A percentile compares a stretch with the other conserved stretches of the same genome.
Conservation (phyloP, 148 eudicot genomes). For the Tetragonia tetragonoides region DNA sequence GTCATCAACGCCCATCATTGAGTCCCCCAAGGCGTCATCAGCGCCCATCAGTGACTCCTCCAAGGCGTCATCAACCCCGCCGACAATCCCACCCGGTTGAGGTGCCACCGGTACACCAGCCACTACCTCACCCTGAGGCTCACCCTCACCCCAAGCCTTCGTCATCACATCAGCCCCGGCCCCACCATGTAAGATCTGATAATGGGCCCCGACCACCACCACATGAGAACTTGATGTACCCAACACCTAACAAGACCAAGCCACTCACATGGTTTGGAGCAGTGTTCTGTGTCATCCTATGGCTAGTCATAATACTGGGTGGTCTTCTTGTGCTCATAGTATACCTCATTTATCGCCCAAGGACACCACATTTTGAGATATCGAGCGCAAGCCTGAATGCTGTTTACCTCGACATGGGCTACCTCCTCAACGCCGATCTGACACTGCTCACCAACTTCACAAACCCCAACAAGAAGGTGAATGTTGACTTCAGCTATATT, state of each 20-base stretch:
- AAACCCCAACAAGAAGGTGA: slow-evolving; percentile 66
- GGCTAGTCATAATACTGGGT: slow-evolving; percentile 64
- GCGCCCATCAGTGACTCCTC: slow-evolving; percentile 17
- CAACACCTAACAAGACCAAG: slow-evolving; percentile 39
- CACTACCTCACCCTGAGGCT: background rate
- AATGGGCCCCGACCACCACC: slow-evolving; percentile 6
- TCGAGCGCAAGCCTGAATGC: slow-evolving; percentile 60
- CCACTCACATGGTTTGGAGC: slow-evolving; percentile 62
- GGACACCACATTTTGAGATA: slow-evolving; percentile 62
- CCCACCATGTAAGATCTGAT: slow-evolving; percentile 20
- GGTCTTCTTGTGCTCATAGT: slow-evolving; percentile 70
- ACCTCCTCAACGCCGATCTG: slow-evolving; percentile 65
- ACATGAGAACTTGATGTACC: slow-evolving; percentile 33
- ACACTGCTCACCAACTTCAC: slow-evolving; percentile 74
- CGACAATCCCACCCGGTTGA: background rate
- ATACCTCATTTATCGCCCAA: slow-evolving; percentile 66
- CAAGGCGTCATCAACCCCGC: slow-evolving; percentile 15
- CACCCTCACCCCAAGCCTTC: slow-evolving; percentile 6
- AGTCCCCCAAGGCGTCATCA: background rate
- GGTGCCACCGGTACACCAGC: slow-evolving; percentile 1
- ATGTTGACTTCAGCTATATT: slow-evolving; percentile 57
- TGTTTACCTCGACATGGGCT: slow-evolving; percentile 78
- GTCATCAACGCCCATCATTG: background rate
- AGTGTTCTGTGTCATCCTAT: slow-evolving; percentile 59
- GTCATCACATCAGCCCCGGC: slow-evolving; percentile 16